A percentile compares a stretch with the other conserved stretches of the same genome.
Conservation (phyloP, 805 yeast genomes). For the Saccharomycopsis amapae region DNA sequence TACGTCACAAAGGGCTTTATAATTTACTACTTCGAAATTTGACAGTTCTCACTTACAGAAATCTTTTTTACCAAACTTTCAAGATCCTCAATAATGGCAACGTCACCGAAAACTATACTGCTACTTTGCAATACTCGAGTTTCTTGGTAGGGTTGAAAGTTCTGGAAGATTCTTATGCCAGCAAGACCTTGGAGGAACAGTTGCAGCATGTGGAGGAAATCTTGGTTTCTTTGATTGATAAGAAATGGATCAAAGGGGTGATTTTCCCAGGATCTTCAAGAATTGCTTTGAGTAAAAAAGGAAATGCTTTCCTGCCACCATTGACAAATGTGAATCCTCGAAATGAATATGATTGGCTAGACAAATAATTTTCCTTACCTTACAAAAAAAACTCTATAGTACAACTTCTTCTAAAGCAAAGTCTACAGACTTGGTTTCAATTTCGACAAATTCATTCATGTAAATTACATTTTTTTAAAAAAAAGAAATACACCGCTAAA, state of each 20-base stretch:
- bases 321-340: not conserved
- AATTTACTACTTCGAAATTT: conserved; percentile 7
- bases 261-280: conserved; percentile 11
- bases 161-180: not conserved
- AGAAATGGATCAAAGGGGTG: conserved; percentile 18
- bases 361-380: no score
- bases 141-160: conserved; percentile 8
- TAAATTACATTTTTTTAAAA: no score
- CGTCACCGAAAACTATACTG: conserved; percentile 4
- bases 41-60: conserved; percentile 7
- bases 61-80: conserved; percentile 12
- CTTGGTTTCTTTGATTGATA: conserved; percentile 17
- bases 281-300: conserved; percentile 14
- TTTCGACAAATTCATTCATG: no score
- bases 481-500: not conserved
- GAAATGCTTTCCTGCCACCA: conserved; percentile 15
- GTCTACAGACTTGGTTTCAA: no score
- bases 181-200: not conserved
- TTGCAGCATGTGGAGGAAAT: conserved; percentile 16
- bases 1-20: conserved; percentile 4
- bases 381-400: no score
- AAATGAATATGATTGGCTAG: conserved; percentile 19
- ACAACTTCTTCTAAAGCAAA: no score
- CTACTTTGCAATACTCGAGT: conserved; percentile 4
- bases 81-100: conserved; percentile 11